Evolutionary conservation across 805 yeast species (phyloP), one percentile per base, ranked within the genome.

Genomic region (Candida lessepsii): DNA sequence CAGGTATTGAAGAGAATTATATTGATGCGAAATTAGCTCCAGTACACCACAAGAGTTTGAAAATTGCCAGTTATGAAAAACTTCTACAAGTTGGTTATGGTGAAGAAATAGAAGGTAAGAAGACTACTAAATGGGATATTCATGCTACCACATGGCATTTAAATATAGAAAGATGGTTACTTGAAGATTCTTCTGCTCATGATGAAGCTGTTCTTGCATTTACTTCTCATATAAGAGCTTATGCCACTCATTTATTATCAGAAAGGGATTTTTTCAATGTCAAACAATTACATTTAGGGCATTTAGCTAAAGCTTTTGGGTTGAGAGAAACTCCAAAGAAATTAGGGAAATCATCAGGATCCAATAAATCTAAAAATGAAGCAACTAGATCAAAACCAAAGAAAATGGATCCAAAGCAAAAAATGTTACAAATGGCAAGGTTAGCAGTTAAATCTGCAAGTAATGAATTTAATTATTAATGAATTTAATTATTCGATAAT

Each of bases 101-200:
- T 3, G 66, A 62, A 25, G 65, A 64, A 35, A 52, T 60, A 37
- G 29, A 21, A 14, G 34, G 46, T 23, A 65, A 61, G 43, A 61
- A 62, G 18, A 65, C 67, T 9, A 65, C 63, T 39, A 71, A 76
- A 50, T 95, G 98, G 98, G 97, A 91, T 58, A 79, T 81, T 20
- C 87, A 85, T 52, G 99, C 97, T 4, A 95, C 99, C 0, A 87
- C 96, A 2, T 91, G 95, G 91, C 99, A 93, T 58, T 70, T 93
- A 50, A 80, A 84, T 40, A 76, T 89, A 9, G 99, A 93, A 67
- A 71, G 97, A 57, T 83, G 95, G 84, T 69, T 91, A 13, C 63
- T 93, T 35, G 93, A 79, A 48, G 86, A 86, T 52, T 60, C 73
- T 1, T 56, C 62, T 1, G 76, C 79, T 5, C 81, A 80, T 36